Evolutionary conservation across 2,329 filamentous ascomycete species (phyloP), one percentile per base, ranked within the genome.

Genomic region (Fusarium austroafricanum): DNA sequence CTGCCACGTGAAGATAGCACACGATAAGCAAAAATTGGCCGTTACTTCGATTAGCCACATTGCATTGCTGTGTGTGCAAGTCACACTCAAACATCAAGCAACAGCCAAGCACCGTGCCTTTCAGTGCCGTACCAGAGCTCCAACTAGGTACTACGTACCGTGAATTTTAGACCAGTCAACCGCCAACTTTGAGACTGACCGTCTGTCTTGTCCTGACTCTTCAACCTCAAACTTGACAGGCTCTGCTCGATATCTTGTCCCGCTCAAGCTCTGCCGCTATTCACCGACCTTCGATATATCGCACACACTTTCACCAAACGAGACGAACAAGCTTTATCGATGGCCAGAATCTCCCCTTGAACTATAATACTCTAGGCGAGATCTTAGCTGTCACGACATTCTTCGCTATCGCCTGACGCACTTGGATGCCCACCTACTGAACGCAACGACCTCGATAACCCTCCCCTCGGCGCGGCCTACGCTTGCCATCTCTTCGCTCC

Each of bases 401-500:
- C 55, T 45, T 38, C 47, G 20, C 39, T 28, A 39, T 50, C 61
- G 65, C 54, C 58, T 55, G 57, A 52, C 59, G 61, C 58, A 58
- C 60, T 71, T 63, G 43, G 46, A 71, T 70, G 69, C 63, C 37
- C 61, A 49, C 52, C 57, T 50, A 29, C 61, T 59, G 55, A 68
- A 61, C 58, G 54, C 37, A 66, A 56, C 49, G 44, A 50, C 44
- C 45, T 47, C 56, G 55, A 60, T 51, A 39, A 39, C 52, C 66
- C 54, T 72, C 67, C 61, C 61, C 44, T 72, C 69, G 71, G 72
- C 69, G 66, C 74, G 71, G 74, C 72, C 68, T 61, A 56, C 61
- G 69, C 70, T 67, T 70, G 72, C 73, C 73, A 61, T 58, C 53
- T 71, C 71, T 71, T 74, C 77, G 78, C 75, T 73, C 77, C 83